Evolutionary conservation across 2,329 filamentous ascomycete genomes (phyloP).

Genomic region (Emmonsiellopsis sp.): DNA sequence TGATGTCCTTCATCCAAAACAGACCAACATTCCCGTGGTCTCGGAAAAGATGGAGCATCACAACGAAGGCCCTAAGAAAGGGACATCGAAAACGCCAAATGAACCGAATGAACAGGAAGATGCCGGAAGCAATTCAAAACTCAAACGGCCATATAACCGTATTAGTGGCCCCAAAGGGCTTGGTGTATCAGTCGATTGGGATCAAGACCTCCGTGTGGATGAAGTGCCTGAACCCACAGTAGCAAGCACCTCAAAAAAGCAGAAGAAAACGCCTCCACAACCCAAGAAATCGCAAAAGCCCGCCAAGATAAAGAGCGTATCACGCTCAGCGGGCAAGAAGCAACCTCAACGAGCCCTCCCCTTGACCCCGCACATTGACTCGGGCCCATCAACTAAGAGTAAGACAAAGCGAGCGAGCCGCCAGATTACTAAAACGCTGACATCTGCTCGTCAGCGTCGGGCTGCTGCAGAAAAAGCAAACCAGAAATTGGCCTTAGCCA

Average conservation of each 20-base stretch:
- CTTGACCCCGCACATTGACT: constrained; percentile 3
- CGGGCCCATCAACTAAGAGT: not conserved
- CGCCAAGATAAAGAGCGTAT: constrained; percentile 1
- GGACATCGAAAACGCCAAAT: not conserved
- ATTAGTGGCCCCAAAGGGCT: constrained; percentile 2
- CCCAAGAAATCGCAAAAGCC: not conserved
- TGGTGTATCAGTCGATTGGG: constrained; percentile 9
- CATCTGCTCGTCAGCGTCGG: constrained; percentile 8
- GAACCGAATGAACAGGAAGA: not conserved
- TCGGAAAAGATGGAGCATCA: not conserved
- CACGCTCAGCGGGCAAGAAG: constrained; percentile 4
- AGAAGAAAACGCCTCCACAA: constrained; percentile 3
- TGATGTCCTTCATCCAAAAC: not conserved
- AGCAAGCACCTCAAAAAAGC: constrained; percentile 3
- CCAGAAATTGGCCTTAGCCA: constrained; percentile 8
- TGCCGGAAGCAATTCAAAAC: constrained; percentile 3
- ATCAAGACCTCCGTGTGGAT: constrained; percentile 12
- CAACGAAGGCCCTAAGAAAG: not conserved
- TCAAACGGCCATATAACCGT: constrained; percentile 11
- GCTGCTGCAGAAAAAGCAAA: constrained; percentile 10
- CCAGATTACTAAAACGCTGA: constrained; percentile 9
- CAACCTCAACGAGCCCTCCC: not conserved
- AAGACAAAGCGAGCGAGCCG: not conserved
- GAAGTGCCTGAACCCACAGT: not conserved
- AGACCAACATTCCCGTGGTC: not conserved